These are phyloP conservation scores for Lolium multiflorum DNA, from an alignment of 176 grass and related monocot species.

Conservation along the genomic window DNA sequence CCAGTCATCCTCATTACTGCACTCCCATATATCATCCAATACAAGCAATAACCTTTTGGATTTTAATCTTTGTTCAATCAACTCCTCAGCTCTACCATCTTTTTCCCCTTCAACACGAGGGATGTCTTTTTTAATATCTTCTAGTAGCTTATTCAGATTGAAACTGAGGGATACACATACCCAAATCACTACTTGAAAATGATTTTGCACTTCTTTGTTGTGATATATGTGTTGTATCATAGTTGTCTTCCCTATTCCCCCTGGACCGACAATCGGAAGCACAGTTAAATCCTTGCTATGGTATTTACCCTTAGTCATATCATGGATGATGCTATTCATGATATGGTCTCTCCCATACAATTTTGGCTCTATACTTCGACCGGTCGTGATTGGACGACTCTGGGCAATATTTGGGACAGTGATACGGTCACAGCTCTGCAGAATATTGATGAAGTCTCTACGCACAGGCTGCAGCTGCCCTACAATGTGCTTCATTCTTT, in stretches of 20 bases:
- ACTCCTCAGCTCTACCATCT: background rate
- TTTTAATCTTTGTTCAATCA: slow-evolving; percentile 16
- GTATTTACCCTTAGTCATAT: background rate
- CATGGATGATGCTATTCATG: background rate
- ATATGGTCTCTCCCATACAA: slow-evolving; percentile 32
- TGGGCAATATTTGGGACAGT: background rate
- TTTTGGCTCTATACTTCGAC: background rate
- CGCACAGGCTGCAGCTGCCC: background rate
- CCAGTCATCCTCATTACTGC: slow-evolving; percentile 1
- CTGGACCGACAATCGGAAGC: slow-evolving; percentile 48
- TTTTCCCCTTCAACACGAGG: background rate
- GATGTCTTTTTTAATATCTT: background rate
- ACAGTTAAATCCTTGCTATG: background rate
- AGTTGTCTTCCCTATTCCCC: slow-evolving; percentile 58
- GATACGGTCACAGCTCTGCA: background rate
- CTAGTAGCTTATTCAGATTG: too few species aligned
- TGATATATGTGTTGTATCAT: slow-evolving; percentile 41
- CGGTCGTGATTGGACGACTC: background rate
- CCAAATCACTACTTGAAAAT: too few species aligned
- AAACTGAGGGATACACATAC: too few species aligned
- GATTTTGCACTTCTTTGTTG: background rate
- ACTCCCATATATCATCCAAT: slow-evolving; percentile 45
- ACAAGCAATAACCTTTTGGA: slow-evolving; percentile 24
- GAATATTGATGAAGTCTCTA: background rate
- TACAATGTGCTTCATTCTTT: background rate